These are phyloP conservation scores for Globisporangium nagaii DNA, from an alignment of 352 stramenopile species.

Conservation along the genomic window DNA sequence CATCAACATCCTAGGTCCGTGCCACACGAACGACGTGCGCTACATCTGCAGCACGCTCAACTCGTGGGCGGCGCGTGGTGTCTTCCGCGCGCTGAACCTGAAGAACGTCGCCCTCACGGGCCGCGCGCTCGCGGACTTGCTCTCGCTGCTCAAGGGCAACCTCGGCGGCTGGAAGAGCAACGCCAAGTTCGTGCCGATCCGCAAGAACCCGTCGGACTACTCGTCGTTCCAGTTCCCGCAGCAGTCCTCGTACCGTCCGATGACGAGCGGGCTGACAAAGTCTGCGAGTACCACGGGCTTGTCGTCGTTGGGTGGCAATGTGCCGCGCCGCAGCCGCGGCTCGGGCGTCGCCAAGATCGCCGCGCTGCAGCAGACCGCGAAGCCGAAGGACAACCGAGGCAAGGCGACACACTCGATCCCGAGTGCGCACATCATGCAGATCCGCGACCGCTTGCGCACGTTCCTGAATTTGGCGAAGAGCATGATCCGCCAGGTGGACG, in stretches of 20 bases:
- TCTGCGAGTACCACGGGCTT: slow-evolving; percentile 85
- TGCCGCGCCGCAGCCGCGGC: slow-evolving; percentile 72
- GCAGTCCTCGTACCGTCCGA: slow-evolving; percentile 35
- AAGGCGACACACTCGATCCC: slow-evolving; percentile 74
- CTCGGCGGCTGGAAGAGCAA: slow-evolving; percentile 66
- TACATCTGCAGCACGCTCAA: slow-evolving; percentile 85
- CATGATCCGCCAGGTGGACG: slow-evolving; percentile 69
- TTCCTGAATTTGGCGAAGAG: slow-evolving; percentile 93
- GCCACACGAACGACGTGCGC: slow-evolving; percentile 93
- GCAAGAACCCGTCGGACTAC: slow-evolving; percentile 81
- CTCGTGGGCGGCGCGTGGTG: slow-evolving; percentile 69
- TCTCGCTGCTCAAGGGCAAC: slow-evolving; percentile 67
- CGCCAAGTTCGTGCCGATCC: slow-evolving; percentile 77
- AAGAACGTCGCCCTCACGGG: slow-evolving; percentile 63
- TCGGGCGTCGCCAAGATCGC: slow-evolving; percentile 79
- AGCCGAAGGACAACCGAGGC: slow-evolving; percentile 45
- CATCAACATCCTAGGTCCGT: slow-evolving; percentile 91
- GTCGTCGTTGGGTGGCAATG: slow-evolving; percentile 63
- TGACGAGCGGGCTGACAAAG: slow-evolving; percentile 63
- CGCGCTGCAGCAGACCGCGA: slow-evolving; percentile 69
- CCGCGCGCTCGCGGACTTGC: slow-evolving; percentile 61
- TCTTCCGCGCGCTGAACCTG: slow-evolving; percentile 76
- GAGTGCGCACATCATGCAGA: slow-evolving; percentile 81
- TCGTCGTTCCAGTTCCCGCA: slow-evolving; percentile 81
- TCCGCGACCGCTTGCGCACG: slow-evolving; percentile 93